Base-by-base conservation (phyloP, 2,329 filamentous ascomycete species). In the Davidsoniella eucalypti region DNA sequence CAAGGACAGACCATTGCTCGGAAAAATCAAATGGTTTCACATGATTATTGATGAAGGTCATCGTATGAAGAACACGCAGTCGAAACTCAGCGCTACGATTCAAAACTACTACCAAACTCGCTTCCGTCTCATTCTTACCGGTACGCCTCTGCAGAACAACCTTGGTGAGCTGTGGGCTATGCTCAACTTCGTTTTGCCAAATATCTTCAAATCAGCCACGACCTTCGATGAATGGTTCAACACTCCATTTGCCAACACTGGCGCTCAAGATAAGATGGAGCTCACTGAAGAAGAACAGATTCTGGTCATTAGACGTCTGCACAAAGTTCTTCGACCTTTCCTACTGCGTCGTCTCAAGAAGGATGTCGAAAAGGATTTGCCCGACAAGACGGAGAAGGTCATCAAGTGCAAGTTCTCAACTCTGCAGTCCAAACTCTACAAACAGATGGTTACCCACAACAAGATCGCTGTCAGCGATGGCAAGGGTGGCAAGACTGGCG, bases 191-290 rank as follows among this genome's bases (percentile, higher is more conserved):
- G 92, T 95, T 39, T 71, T 98, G 45, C 92, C 92, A 2, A 96
- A 87, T 58, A 98, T 98, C 57, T 98, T 98, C 80, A 98, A 98
- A 65, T 96, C 92, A 2, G 87, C 90, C 55, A 95, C 92, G 63
- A 96, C 90, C 2, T 98, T 98, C 61, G 92, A 98, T 64, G 92
- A 98, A 65, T 98, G 92, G 92, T 98, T 98, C 78, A 98, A 96
- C 63, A 98, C 92, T 23, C 92, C 92, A 0, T 98, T 98, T 64
- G 92, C 92, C 58, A 98, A 98, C 63, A 98, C 92, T 4, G 92
- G 92, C 66, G 82, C 87, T 39, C 90, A 96, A 67, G 92, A 98
- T 66, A 94, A 92, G 72, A 98, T 98, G 85, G 90, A 96, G 62
- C 73, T 98, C 55, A 94, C 84, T 10, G 92, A 98, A 92, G 92